A percentile compares a stretch with the other conserved stretches of the same genome.
Evolutionary conservation across 1,284 basidiomycete genomes (phyloP).

Genomic region (Trametes sp.): DNA sequence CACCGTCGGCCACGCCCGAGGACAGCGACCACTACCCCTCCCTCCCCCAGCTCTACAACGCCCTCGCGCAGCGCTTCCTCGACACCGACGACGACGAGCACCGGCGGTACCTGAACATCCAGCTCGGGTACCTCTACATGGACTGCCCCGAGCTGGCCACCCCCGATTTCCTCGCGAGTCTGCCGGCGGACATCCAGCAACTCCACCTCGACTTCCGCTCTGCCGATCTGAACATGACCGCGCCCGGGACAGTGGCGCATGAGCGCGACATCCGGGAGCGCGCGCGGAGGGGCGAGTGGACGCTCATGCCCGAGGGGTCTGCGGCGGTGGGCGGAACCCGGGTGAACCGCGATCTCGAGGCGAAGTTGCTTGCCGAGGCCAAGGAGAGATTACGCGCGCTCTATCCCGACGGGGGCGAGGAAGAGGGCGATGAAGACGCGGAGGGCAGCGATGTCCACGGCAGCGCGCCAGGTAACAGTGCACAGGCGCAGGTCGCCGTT

Average conservation of each 20-base stretch:
- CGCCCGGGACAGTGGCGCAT: conserved; percentile 6
- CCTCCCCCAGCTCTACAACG: conserved; percentile 15
- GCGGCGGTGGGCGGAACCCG: background rate
- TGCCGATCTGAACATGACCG: conserved; percentile 1
- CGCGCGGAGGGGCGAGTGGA: conserved; percentile 7
- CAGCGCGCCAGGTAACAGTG: no score
- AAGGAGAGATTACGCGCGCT: background rate
- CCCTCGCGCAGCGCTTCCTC: background rate
- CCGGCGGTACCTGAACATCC: background rate
- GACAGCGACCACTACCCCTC: conserved; percentile 12
- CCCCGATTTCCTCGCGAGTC: background rate
- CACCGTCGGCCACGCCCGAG: background rate
- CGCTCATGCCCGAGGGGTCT: conserved; percentile 13
- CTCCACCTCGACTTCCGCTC: conserved; percentile 9
- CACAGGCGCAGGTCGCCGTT: no score
- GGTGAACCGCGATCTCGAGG: background rate
- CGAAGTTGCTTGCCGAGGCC: background rate
- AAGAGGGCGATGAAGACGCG: background rate
- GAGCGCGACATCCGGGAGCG: conserved; percentile 11
- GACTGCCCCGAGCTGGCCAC: conserved; percentile 11
- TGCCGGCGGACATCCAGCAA: conserved; percentile 21
- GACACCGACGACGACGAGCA: background rate
- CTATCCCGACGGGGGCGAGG: background rate
- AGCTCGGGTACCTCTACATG: conserved; percentile 10
- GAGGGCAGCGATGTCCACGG: background rate